phyloP scores from a whole-genome alignment of 192 early-diverging fungal species.

The Dissophora globulifera region DNA sequence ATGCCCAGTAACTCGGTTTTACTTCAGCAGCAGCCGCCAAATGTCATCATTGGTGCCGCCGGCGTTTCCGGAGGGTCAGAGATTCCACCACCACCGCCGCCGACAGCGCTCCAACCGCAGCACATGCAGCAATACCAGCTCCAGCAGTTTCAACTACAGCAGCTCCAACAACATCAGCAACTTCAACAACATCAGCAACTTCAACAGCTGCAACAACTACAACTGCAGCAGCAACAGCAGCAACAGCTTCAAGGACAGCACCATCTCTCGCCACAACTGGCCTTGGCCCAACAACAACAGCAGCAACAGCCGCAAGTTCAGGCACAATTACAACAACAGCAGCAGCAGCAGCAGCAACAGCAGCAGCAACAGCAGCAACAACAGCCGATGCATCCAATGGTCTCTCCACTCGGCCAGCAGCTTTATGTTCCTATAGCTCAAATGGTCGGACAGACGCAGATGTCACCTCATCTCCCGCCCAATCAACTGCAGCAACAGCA shows the following conservation, averaged over 20 bases:
- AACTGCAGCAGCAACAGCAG: conserved; percentile 9
- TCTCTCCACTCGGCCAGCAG: neutral
- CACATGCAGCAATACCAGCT: conserved; percentile 3
- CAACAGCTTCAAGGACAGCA: neutral
- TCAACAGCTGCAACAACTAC: neutral
- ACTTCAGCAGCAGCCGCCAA: too few species aligned
- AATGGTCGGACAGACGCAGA: neutral
- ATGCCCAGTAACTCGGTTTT: too few species aligned
- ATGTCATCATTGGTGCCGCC: too few species aligned
- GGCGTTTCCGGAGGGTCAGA: too few species aligned
- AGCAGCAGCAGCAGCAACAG: conserved; percentile 12
- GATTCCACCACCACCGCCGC: too few species aligned
- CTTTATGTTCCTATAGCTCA: neutral
- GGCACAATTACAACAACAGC: conserved; percentile 3
- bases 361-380: conserved; percentile 14
- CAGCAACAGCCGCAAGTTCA: conserved; percentile 6
- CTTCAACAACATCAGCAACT: neutral
- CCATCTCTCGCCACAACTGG: neutral
- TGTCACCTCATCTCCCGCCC: conserved; percentile 12
- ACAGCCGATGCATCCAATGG: neutral
- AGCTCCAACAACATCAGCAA: neutral
- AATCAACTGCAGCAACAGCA: neutral
- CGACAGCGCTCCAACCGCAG: too few species aligned
- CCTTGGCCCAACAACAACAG: neutral
- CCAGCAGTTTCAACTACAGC: neutral